phyloP scores from a whole-genome alignment of 805 yeast genomes.

The Alloascoidea hylecoeti region DNA sequence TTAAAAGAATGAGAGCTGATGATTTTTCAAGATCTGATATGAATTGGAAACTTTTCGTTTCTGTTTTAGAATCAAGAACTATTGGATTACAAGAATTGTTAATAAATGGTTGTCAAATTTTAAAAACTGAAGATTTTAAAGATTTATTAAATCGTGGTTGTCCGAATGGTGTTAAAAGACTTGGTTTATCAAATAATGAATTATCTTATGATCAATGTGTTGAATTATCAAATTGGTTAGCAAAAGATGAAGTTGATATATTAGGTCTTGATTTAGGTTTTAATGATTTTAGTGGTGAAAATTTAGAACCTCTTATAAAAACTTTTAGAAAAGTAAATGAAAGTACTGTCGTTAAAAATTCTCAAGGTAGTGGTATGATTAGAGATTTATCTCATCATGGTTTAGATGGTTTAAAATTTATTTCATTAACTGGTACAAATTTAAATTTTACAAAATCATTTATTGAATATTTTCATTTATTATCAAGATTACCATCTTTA shows the following conservation, averaged over 20 bases:
- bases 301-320: constrained; percentile 7
- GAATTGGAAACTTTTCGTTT: constrained; percentile 73
- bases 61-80: constrained; percentile 43
- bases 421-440: constrained; percentile 36
- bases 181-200: constrained; percentile 71
- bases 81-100: constrained; percentile 71
- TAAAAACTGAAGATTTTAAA: constrained; percentile 25
- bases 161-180: constrained; percentile 34
- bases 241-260: constrained; percentile 21
- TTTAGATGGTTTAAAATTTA: constrained; percentile 47
- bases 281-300: constrained; percentile 36
- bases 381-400: constrained; percentile 9
- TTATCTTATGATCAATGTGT: constrained; percentile 44
- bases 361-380: constrained; percentile 1
- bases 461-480: constrained; percentile 29
- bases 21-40: constrained; percentile 39
- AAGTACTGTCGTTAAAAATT: neutral
- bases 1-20: neutral
- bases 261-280: constrained; percentile 77
- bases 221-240: constrained; percentile 44
- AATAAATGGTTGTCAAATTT: constrained; percentile 61
- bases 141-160: constrained; percentile 48
- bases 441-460: constrained; percentile 27
- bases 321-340: constrained; percentile 5
- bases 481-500: constrained; percentile 42